These are phyloP conservation scores for Phenoliferia sp. DNA, from an alignment of 1,284 basidiomycete species.

Conservation along the genomic window DNA sequence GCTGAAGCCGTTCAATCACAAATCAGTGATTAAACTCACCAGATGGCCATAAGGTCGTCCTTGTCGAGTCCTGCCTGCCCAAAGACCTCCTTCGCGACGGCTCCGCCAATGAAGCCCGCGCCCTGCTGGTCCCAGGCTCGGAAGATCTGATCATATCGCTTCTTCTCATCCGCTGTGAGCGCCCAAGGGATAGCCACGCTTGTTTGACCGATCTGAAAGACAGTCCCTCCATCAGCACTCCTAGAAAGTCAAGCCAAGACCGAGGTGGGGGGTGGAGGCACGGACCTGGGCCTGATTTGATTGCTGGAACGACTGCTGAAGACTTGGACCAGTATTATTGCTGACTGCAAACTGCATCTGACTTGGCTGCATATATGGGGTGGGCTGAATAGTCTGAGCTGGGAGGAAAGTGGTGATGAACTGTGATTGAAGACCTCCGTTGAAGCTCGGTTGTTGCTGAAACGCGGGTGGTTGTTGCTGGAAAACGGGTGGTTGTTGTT, in stretches of 20 bases:
- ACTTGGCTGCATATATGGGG: conserved; percentile 34
- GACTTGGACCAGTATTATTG: conserved; percentile 45
- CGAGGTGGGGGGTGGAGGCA: not conserved
- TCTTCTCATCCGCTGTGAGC: conserved; percentile 84
- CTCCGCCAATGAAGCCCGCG: conserved; percentile 71
- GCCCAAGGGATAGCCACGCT: conserved; percentile 83
- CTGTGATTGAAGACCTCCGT: conserved; percentile 69
- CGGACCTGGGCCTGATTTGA: conserved; percentile 56
- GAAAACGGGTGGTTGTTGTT: no score
- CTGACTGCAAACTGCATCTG: conserved; percentile 31
- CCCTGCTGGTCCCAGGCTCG: conserved; percentile 84
- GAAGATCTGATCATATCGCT: conserved; percentile 95
- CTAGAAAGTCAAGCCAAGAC: not conserved
- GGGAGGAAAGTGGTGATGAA: conserved; percentile 62
- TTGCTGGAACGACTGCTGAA: conserved; percentile 72
- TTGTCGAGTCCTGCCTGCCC: conserved; percentile 84
- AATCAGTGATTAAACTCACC: conserved; percentile 53
- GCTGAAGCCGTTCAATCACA: not conserved
- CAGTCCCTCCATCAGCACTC: not conserved
- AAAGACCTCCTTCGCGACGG: conserved; percentile 89
- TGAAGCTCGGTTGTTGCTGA: conserved; percentile 45
- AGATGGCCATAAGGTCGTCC: conserved; percentile 89
- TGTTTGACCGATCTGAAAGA: conserved; percentile 55
- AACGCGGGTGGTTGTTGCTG: conserved; percentile 50
- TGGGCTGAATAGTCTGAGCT: conserved; percentile 4